Evolutionary conservation across 2,329 filamentous ascomycete genomes (phyloP), one percentile per base, ranked within the genome.

Genomic region (Botrytis paeoniae): DNA sequence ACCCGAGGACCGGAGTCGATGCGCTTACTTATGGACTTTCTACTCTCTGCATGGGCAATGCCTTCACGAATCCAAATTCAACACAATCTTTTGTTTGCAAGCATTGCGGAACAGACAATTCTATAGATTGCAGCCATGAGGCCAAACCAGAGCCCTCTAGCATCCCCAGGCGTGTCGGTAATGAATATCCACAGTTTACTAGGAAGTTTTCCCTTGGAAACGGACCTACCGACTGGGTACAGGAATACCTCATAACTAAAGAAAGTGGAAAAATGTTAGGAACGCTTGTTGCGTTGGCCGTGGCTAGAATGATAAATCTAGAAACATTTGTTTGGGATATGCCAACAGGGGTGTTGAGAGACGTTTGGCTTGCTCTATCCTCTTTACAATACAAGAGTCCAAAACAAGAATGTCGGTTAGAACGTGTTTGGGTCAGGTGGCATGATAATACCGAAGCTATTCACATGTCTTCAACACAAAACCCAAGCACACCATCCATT

Each of bases 221-320:
- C 81, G 93, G 93, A 0, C 93, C 92, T 0, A 81, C 87, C 10
- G 89, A 93, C 76, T 95, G 92, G 92, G 92, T 95, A 9, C 88
- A 91, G 72, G 92, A 95, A 79, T 95, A 96, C 82, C 88, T 92
- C 75, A 93, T 95, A 78, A 91, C 88, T 3, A 95, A 94, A 82
- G 93, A 95, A 80, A 90, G 91, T 73, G 93, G 93, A 4, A 96
- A 95, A 83, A 94, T 96, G 92, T 86, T 96, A n/a, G 92, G 93
- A 8, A 95, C 92, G 1, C 83, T 96, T 68, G 93, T 94, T 20
- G 92, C 93, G 16, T 83, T 95, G 76, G 92, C 93, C 20, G 86
- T 96, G n/a, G 89, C 91, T 61, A 91, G 92, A 75, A 96, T 96
- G 93, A 85, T 89, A 69, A 93, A 93, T 78, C 85, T 97, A 57